Base-by-base conservation (phyloP, 306 rosid genomes). In the Fagus sylvatica region DNA sequence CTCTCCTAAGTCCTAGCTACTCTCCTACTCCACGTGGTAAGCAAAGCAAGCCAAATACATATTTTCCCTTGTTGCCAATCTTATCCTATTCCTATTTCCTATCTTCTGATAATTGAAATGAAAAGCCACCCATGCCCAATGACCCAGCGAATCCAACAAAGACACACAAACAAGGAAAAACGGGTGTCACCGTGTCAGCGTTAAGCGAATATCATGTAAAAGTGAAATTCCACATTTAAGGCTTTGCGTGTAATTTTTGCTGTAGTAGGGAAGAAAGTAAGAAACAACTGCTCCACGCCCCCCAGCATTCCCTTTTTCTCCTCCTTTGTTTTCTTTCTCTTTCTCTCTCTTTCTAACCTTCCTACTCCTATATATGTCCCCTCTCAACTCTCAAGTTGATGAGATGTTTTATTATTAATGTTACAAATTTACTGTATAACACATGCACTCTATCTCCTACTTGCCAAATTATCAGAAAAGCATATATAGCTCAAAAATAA, bases 171-270 rank as follows among this genome's bases (percentile, higher is more conserved):
- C 82, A 73, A 72, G 79, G 79, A 49, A 73, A 78, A 76, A 69
- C 79, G 74, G 76, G 77, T 80, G 87, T 84, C 82, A 84, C 82
- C 73, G 77, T 80, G 87, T 84, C 82, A 84, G 84, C 73, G 37
- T 22, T 65, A 53, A 77, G 79, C 76, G 51, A 81, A 46, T 51
- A 34, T 72, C 34, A 1, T 17, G 59, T 30, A 51, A 76, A 53
- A 61, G 67, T 48, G 74, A 39, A 72, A 71, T 76, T 76, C 81
- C 70, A 48, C 81, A 76, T 77, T 65, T 76, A 82, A 32, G 75
- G 66, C 85, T 82, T 82, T 82, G 85, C 85, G 85, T 82, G 85
- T 82, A 33, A 53, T 71, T 30, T 46, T 80, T 48, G 74, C 40
- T 51, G 57, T 54, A n/a, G 49, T 53, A 39, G n/a, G 36, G 32